These are phyloP conservation scores for Staphylotrichum longicolle DNA, from an alignment of 495 filamentous ascomycete species.

Conservation along the genomic window DNA sequence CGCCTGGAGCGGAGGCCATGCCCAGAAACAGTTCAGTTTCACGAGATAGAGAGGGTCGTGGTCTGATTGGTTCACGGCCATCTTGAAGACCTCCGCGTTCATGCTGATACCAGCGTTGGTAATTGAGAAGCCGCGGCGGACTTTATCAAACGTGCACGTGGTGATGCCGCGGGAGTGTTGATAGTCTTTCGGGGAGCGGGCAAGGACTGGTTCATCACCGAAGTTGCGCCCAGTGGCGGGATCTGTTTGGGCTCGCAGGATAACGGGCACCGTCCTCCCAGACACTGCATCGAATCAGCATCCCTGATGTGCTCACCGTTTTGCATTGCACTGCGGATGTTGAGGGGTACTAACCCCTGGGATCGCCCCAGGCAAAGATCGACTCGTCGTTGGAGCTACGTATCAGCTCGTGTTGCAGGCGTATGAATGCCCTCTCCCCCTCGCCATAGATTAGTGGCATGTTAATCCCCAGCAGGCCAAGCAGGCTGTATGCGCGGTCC, in stretches of 20 bases:
- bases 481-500: conserved; percentile 12
- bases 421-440: conserved; percentile 1
- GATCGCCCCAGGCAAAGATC: not conserved
- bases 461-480: conserved; percentile 9
- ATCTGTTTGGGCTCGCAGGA: too few relatives aligned
- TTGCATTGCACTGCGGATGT: too few relatives aligned
- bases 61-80: not conserved
- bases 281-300: too few relatives aligned
- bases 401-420: conserved; percentile 22
- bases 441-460: not conserved
- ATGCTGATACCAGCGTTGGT: not conserved
- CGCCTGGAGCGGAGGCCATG: not conserved
- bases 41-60: not conserved
- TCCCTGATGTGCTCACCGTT: too few relatives aligned
- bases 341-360: not conserved
- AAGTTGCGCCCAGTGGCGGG: too few relatives aligned
- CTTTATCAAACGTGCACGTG: not conserved
- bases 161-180: not conserved
- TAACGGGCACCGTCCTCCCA: too few relatives aligned
- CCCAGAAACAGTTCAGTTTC: not conserved
- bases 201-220: not conserved
- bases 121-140: not conserved
- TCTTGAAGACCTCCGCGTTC: not conserved
- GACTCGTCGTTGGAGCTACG: conserved; percentile 1
- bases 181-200: not conserved